Conservation (phyloP, 2,329 filamentous ascomycete genomes). For the Blastomyces emzantsi region DNA sequence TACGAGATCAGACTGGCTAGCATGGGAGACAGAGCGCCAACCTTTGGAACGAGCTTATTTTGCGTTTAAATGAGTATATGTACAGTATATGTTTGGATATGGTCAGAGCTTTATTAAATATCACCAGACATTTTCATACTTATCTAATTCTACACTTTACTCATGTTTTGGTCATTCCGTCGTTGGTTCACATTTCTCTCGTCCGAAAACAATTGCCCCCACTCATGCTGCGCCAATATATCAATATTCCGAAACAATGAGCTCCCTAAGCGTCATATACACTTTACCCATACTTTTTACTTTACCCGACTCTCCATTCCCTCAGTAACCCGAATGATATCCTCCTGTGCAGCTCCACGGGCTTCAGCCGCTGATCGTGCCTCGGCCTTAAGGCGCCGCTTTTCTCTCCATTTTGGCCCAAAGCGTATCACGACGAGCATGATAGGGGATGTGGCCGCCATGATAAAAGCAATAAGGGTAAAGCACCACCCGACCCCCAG, state of each 20-base stretch:
- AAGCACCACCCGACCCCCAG: constrained; percentile 38
- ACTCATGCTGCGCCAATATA: background rate
- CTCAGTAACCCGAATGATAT: background rate
- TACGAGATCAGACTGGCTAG: constrained; percentile 93
- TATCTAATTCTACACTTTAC: background rate
- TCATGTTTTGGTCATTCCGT: background rate
- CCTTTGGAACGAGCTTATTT: constrained; percentile 58
- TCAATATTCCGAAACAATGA: background rate
- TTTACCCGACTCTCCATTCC: background rate
- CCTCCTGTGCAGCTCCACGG: too few species aligned
- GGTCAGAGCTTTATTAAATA: background rate
- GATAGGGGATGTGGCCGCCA: constrained; percentile 27
- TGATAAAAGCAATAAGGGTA: constrained; percentile 31
- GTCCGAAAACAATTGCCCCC: background rate
- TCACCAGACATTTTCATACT: background rate
- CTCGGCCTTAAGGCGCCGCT: constrained; percentile 15
- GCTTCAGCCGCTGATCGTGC: background rate
- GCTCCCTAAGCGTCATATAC: background rate
- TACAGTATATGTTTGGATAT: background rate
- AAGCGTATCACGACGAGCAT: constrained; percentile 23
- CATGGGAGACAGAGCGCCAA: constrained; percentile 75
- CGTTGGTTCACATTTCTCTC: background rate
- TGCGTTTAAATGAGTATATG: constrained; percentile 39
- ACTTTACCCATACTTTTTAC: background rate
- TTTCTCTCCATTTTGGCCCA: constrained; percentile 25